Percentiles rank a stretch among this genome's conserved stretches.
These are phyloP conservation scores for Helichrysum umbraculigerum DNA, from an alignment of 129 eudicot species.

Conservation along the genomic window DNA sequence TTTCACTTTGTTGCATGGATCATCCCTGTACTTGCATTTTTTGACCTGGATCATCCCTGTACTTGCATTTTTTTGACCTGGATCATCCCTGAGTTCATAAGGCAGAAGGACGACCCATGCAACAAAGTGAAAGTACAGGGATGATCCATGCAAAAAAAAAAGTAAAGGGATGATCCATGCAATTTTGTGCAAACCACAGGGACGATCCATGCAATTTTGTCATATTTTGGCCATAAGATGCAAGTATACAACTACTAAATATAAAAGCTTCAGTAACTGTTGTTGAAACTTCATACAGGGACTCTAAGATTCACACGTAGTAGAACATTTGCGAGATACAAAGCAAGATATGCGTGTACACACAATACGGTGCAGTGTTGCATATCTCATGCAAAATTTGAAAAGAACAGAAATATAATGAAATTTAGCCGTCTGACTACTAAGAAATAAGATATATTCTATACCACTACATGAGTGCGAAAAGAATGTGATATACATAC, in stretches of 20 bases:
- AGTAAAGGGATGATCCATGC: too few relatives aligned
- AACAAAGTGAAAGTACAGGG: too few relatives aligned
- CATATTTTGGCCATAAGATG: not conserved
- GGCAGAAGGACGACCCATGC: too few relatives aligned
- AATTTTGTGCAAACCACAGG: too few relatives aligned
- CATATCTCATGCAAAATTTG: conserved; percentile 9
- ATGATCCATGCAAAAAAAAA: too few relatives aligned
- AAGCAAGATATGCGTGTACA: not conserved
- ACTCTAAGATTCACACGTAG: not conserved
- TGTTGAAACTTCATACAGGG: not conserved
- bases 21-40: too few relatives aligned
- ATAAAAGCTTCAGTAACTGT: not conserved
- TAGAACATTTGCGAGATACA: not conserved
- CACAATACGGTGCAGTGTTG: not conserved
- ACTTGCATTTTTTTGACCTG: too few relatives aligned
- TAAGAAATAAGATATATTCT: not conserved
- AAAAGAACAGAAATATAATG: too few relatives aligned
- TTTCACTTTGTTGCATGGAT: too few relatives aligned
- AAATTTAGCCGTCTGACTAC: not conserved
- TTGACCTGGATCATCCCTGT: too few relatives aligned
- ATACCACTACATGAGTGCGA: not conserved
- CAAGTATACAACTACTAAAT: not conserved
- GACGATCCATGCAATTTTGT: too few relatives aligned
- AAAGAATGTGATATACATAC: conserved; percentile 47
- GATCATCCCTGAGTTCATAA: too few relatives aligned